Base-by-base conservation (phyloP, 2,329 filamentous ascomycete species). In the Tolypocladium tundrense region DNA sequence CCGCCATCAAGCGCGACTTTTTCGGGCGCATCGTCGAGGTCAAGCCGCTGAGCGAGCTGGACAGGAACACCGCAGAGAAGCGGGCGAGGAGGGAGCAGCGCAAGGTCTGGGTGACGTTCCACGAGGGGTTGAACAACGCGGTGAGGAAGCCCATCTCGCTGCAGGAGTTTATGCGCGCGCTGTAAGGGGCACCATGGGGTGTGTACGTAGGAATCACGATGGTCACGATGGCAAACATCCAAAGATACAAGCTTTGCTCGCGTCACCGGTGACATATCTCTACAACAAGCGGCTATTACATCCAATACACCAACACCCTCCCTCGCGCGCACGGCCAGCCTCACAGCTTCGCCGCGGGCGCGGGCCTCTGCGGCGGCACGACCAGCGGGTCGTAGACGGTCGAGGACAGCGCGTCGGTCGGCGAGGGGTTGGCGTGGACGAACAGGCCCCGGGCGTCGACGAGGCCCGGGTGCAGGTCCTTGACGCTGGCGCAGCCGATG, bases 91-190 rank as follows among this genome's bases (percentile, higher is more conserved):
- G 77, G 58, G 80, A 80, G 53, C 80, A 78, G 54, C 83, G 66
- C 11, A 79, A 87, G 65, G 88, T 92, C 4, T 96, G 91, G 91
- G 85, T 96, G 48, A 93, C 85, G 62, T 97, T 86, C 71, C 86
- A 96, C 67, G 92, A 97, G 74, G 92, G 92, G 0, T 86, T 91
- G 69, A 94, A 91, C 58, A 96, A 97, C 78, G 92, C 92, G 13
- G 92, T 97, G 60, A 81, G 88, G 70, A 96, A 96, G 71, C 90
- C 91, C 2, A 85, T 97, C 61, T 88, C 88, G 10, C 70, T 96
- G 70, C 80, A 83, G 60, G 92, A 96, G 71, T 82, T 97, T 65
- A 74, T 96, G 78, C 79, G 77, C 58, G 86, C 83, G 3, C 67
- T 91, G 59, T 88, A 72, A 55, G 33, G 16, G 43, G 41, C 48